Conservation (phyloP, 164 flowering plant genomes). For the Vitis rotundifolia region DNA sequence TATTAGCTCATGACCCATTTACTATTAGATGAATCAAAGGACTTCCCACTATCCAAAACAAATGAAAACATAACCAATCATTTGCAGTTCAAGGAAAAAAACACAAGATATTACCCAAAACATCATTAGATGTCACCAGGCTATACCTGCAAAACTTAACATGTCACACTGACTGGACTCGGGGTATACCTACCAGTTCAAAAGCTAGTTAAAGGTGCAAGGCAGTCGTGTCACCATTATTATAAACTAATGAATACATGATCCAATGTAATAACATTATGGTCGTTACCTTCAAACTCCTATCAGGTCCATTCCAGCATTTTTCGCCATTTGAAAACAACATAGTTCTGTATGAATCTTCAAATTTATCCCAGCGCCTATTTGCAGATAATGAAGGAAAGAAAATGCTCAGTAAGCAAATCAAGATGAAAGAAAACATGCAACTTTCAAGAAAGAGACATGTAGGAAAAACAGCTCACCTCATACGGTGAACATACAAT, state of each 20-base stretch:
- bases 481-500: background rate
- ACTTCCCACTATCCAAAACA: no score
- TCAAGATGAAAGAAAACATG: background rate
- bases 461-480: background rate
- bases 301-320: constrained; percentile 99
- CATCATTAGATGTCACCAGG: background rate
- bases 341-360: constrained; percentile 72
- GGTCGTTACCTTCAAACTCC: constrained; percentile 83
- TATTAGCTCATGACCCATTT: background rate
- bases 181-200: background rate
- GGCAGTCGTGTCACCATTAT: no score
- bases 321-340: constrained; percentile 76
- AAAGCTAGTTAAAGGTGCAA: no score
- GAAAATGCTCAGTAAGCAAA: background rate
- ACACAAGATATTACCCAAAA: background rate
- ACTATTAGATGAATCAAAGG: background rate
- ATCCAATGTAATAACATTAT: background rate
- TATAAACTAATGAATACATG: background rate
- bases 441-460: background rate
- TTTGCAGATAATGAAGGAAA: constrained; percentile 2
- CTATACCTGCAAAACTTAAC: no score
- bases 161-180: no score
- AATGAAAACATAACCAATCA: background rate
- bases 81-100: background rate
- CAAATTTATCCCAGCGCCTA: constrained; percentile 94